Evolutionary conservation across 768 basidiomycete species (phyloP).

Genomic region (Termitomyces sp.): DNA sequence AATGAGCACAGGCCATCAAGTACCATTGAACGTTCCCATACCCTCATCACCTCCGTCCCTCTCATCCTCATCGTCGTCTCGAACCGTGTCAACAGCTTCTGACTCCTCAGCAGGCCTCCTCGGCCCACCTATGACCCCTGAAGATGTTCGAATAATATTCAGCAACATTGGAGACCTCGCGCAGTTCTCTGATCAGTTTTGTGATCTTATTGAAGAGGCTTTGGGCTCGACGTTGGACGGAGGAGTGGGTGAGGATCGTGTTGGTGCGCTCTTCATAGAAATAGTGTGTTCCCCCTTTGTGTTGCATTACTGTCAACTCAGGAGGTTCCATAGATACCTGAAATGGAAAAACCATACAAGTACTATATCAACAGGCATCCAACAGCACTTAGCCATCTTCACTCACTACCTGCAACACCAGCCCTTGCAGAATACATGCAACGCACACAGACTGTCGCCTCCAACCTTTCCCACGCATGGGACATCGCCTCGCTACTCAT

Average conservation of each 20-base stretch:
- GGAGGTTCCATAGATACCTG: conserved; percentile 46
- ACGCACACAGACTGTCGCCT: conserved; percentile 60
- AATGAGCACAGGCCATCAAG: conserved; percentile 26
- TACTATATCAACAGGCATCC: conserved; percentile 80
- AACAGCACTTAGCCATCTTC: conserved; percentile 64
- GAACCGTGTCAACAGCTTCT: conserved; percentile 46
- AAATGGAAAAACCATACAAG: conserved; percentile 68
- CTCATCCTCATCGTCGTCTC: conserved; percentile 45
- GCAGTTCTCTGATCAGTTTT: conserved; percentile 60
- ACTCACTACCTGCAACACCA: conserved; percentile 37
- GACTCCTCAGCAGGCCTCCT: conserved; percentile 34
- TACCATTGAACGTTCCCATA: conserved; percentile 17
- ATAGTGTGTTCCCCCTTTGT: conserved; percentile 34
- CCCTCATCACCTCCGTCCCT: conserved; percentile 41
- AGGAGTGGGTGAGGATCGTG: conserved; percentile 61
- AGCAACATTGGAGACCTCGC: conserved; percentile 75
- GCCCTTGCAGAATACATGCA: conserved; percentile 62
- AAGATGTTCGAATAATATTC: conserved; percentile 71
- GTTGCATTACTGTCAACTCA: conserved; percentile 4
- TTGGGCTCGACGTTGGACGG: conserved; percentile 59
- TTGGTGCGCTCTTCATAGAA: conserved; percentile 67
- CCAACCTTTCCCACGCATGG: conserved; percentile 80
- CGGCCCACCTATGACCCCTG: conserved; percentile 60
- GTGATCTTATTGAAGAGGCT: conserved; percentile 59
- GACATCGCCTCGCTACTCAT: conserved; percentile 93